phyloP scores from a whole-genome alignment of 1,284 basidiomycete species.

The Cutaneotrichosporon sp. region DNA sequence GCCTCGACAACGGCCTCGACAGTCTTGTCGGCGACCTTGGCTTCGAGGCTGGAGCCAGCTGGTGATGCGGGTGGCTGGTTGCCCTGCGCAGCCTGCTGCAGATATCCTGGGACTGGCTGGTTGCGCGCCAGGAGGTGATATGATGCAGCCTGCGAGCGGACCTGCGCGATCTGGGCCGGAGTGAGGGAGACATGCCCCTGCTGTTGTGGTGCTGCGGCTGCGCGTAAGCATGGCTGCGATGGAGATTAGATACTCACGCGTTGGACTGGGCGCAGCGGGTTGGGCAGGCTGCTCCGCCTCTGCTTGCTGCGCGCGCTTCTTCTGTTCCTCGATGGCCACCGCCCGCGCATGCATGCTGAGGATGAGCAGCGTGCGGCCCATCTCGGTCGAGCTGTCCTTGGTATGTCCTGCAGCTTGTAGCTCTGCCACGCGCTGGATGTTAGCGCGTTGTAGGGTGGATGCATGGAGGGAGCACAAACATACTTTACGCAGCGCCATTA shows the following conservation, averaged over 20 bases:
- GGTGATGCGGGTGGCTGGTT: constrained; percentile 32
- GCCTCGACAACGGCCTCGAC: constrained; percentile 61
- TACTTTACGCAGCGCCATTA: constrained; percentile 32
- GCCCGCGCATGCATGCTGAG: constrained; percentile 37
- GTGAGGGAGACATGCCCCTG: constrained; percentile 57
- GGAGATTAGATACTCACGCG: constrained; percentile 8
- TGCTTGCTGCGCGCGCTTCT: constrained; percentile 12
- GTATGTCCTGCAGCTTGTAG: constrained; percentile 40
- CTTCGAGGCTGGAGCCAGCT: constrained; percentile 20
- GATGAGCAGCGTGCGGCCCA: constrained; percentile 32
- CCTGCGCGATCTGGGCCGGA: constrained; percentile 72
- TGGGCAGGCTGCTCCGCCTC: constrained; percentile 2
- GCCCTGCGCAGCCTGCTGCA: constrained; percentile 67
- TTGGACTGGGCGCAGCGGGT: constrained; percentile 21
- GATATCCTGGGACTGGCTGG: constrained; percentile 68
- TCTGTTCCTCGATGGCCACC: constrained; percentile 28
- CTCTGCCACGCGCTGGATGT: constrained; percentile 32
- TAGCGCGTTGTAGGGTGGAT: constrained; percentile 10
- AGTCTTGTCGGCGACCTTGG: constrained; percentile 65
- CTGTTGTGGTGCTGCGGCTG: constrained; percentile 14
- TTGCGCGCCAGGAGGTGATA: constrained; percentile 79
- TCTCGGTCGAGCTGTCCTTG: constrained; percentile 37
- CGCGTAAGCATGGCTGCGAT: not conserved
- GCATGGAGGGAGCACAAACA: constrained; percentile 7
- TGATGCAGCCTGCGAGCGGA: constrained; percentile 83